Conservation (phyloP, 306 rosid genomes). For the Prunus padus region DNA sequence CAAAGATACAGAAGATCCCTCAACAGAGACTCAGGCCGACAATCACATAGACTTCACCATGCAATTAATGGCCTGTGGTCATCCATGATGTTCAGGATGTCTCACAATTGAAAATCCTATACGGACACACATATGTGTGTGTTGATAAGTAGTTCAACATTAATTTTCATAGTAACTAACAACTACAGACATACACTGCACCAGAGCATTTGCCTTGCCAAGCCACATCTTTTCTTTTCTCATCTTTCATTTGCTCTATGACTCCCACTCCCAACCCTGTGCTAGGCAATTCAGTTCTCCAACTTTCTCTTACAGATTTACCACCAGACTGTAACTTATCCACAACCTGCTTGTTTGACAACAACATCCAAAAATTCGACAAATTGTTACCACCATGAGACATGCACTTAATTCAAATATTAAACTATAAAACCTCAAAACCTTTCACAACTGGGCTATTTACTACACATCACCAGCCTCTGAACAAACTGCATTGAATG, state of each 20-base stretch:
- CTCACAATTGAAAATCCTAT: not conserved
- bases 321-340: conserved; percentile 67
- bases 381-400: conserved; percentile 2
- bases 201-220: conserved; percentile 99
- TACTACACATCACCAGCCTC: not conserved
- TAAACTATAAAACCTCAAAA: not conserved
- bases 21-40: not conserved
- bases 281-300: conserved; percentile 73
- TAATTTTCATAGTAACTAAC: not conserved
- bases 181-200: conserved; percentile 80
- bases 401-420: too few relatives aligned
- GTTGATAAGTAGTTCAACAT: not conserved
- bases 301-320: conserved; percentile 68
- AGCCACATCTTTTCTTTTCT: conserved; percentile 63
- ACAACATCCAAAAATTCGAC: conserved; percentile 24
- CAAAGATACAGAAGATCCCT: not conserved
- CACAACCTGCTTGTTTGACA: conserved; percentile 64
- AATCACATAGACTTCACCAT: not conserved
- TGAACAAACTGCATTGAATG: conserved; percentile 19
- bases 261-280: conserved; percentile 63
- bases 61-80: not conserved
- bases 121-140: too few relatives aligned
- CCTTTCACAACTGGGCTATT: not conserved
- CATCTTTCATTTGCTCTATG: conserved; percentile 66
- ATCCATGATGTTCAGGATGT: not conserved